Evolutionary conservation across 2,329 filamentous ascomycete species (phyloP).

Genomic region (Lasiodiplodia citricola): DNA sequence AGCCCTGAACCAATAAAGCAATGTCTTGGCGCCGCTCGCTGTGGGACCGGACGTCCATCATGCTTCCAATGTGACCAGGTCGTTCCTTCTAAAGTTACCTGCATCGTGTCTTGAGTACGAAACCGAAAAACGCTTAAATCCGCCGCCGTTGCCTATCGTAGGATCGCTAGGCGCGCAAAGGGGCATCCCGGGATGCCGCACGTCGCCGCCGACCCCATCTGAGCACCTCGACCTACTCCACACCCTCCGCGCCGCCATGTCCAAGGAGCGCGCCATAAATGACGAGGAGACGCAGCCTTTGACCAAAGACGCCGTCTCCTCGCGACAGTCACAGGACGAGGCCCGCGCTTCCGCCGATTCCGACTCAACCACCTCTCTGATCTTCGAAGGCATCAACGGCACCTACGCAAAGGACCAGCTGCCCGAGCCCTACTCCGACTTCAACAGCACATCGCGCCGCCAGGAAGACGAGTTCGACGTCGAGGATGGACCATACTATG

Average conservation of each 20-base stretch:
- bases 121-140: background rate
- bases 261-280: slow-evolving; percentile 39
- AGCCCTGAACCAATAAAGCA: slow-evolving; percentile 22
- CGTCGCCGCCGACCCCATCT: background rate
- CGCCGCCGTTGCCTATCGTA: background rate
- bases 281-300: slow-evolving; percentile 55
- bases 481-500: slow-evolving; percentile 55
- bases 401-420: slow-evolving; percentile 42
- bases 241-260: slow-evolving; percentile 34
- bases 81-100: background rate
- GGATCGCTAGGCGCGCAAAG: background rate
- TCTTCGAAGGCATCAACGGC: slow-evolving; percentile 78
- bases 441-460: slow-evolving; percentile 50
- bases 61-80: background rate
- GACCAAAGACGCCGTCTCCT: slow-evolving; percentile 37
- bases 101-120: background rate
- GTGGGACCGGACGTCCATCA: background rate
- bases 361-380: slow-evolving; percentile 81
- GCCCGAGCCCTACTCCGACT: slow-evolving; percentile 45
- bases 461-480: slow-evolving; percentile 57
- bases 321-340: slow-evolving; percentile 42
- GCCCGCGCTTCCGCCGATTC: slow-evolving; percentile 68
- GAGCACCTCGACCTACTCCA: slow-evolving; percentile 16
- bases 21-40: slow-evolving; percentile 16
- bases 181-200: slow-evolving; percentile 14